Percentiles rank a stretch among this genome's conserved stretches.
Evolutionary conservation across 225 moss, liverwort and hornwort genomes (phyloP).

Genomic region (Pseudisothecium myosuroides): DNA sequence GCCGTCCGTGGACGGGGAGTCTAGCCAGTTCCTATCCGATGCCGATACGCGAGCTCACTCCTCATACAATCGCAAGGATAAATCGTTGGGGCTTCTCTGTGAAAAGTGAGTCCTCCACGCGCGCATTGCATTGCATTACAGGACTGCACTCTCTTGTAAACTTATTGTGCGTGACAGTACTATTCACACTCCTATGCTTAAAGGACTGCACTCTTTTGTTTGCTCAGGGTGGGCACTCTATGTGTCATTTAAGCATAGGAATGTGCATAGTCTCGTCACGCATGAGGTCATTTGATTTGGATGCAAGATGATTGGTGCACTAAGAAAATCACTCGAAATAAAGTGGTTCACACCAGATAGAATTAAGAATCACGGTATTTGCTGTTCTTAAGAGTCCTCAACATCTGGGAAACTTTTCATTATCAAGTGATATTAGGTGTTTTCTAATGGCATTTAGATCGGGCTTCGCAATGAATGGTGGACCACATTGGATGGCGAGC

Average conservation of each 20-base stretch:
- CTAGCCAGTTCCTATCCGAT: conserved; percentile 31
- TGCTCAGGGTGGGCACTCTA: not conserved
- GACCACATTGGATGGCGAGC: not conserved
- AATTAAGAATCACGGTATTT: not conserved
- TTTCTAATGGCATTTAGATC: not conserved
- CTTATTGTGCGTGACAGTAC: not conserved
- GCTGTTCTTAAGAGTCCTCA: not conserved
- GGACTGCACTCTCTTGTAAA: not conserved
- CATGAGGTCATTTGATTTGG: not conserved
- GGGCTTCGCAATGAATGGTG: not conserved
- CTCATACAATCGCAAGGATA: conserved; percentile 92
- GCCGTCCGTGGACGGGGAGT: conserved; percentile 29
- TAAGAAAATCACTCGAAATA: not conserved
- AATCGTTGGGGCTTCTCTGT: conserved; percentile 91
- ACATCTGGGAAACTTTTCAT: not conserved
- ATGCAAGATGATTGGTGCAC: not conserved
- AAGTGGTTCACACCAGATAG: not conserved
- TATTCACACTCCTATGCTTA: not conserved
- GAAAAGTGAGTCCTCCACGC: conserved; percentile 64
- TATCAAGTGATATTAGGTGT: not conserved
- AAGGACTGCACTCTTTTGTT: not conserved
- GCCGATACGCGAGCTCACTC: conserved; percentile 48
- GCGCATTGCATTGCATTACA: not conserved
- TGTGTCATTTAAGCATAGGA: not conserved
- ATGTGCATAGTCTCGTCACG: not conserved